phyloP scores from a whole-genome alignment of 2,329 filamentous ascomycete species.

The Tolypocladium tundrense region DNA sequence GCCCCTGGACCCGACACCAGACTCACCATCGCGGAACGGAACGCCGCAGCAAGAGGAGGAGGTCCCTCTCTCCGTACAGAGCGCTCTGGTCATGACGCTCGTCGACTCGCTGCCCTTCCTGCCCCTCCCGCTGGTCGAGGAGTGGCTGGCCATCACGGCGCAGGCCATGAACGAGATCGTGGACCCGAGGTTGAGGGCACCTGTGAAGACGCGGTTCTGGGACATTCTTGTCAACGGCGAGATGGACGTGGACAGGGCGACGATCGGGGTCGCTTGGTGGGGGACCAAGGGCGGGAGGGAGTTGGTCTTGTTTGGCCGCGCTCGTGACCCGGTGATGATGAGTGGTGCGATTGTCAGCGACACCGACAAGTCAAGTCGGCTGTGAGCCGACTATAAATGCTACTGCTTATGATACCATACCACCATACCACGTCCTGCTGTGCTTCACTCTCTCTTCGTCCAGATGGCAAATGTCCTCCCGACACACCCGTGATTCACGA shows the following conservation, averaged over 20 bases:
- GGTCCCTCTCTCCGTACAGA: conserved; percentile 60
- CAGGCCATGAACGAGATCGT: conserved; percentile 54
- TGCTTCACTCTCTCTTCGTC: not conserved
- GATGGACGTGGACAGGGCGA: conserved; percentile 77
- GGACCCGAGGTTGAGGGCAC: conserved; percentile 50
- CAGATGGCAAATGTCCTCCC: not conserved
- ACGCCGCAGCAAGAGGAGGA: conserved; percentile 12
- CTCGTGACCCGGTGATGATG: conserved; percentile 31
- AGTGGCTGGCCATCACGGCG: conserved; percentile 69
- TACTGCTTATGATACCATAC: not conserved
- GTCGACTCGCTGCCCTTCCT: conserved; percentile 71
- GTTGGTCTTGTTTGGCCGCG: conserved; percentile 27
- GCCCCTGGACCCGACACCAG: conserved; percentile 28
- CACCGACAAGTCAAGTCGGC: conserved; percentile 19
- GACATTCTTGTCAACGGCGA: conserved; percentile 70
- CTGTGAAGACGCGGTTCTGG: conserved; percentile 65
- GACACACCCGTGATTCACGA: not conserved
- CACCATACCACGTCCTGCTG: not conserved
- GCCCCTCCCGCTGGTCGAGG: conserved; percentile 57
- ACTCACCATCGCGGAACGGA: conserved; percentile 22
- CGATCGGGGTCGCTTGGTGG: conserved; percentile 81
- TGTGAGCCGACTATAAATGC: conserved; percentile 16
- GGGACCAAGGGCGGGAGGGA: conserved; percentile 47
- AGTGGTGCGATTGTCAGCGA: conserved; percentile 38
- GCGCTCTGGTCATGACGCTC: conserved; percentile 64